A percentile compares a stretch with the other conserved stretches of the same genome.
These are phyloP conservation scores for Clarkia xantiana DNA, from an alignment of 345 rosid genomes.

Conservation along the genomic window DNA sequence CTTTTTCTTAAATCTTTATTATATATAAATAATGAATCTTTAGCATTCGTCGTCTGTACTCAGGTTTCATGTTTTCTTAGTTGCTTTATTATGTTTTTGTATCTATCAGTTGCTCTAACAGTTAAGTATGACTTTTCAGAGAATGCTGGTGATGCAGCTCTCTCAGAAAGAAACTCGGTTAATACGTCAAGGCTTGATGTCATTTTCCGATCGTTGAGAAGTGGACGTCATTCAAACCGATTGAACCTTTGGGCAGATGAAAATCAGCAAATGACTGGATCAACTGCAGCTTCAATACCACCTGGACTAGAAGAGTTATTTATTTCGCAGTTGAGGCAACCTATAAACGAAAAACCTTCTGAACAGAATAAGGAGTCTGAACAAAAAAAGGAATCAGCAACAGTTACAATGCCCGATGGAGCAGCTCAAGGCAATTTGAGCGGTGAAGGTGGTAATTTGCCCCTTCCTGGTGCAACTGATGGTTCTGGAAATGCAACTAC, in stretches of 20 bases:
- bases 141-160: conserved; percentile 29
- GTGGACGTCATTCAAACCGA: conserved; percentile 76
- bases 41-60: not conserved
- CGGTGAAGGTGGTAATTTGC: conserved; percentile 27
- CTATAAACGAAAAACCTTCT: conserved; percentile 46
- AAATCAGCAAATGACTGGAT: conserved; percentile 60
- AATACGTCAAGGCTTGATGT: conserved; percentile 48
- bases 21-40: too few relatives aligned
- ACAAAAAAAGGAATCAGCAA: conserved; percentile 35
- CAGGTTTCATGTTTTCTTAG: not conserved
- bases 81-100: not conserved
- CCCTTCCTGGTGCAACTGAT: conserved; percentile 29
- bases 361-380: conserved; percentile 33
- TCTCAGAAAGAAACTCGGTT: conserved; percentile 41
- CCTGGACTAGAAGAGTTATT: conserved; percentile 89
- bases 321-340: conserved; percentile 72
- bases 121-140: conserved; percentile 17
- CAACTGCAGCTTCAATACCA: conserved; percentile 58
- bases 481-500: conserved; percentile 31
- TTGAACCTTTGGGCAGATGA: conserved; percentile 89
- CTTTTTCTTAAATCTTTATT: not conserved
- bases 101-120: not conserved
- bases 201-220: conserved; percentile 77
- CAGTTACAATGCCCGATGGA: conserved; percentile 26
- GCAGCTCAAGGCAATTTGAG: conserved; percentile 33